phyloP scores from a whole-genome alignment of 1,139 yeast species.

The Hyphopichia khmerensis region DNA sequence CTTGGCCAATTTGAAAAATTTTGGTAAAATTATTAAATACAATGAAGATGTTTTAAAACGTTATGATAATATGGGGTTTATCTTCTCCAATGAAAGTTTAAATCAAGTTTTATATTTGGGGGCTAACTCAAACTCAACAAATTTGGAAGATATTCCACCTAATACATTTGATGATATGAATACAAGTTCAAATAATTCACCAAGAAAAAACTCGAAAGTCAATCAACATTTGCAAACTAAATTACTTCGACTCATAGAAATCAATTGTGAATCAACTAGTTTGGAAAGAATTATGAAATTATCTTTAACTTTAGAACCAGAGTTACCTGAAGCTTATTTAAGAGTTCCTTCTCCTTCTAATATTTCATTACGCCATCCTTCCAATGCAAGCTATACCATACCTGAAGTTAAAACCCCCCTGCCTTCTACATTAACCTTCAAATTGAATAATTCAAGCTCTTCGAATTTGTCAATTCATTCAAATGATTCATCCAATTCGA shows the following conservation, averaged over 20 bases:
- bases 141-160: conserved; percentile 28
- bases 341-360: conserved; percentile 9
- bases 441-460: conserved; percentile 10
- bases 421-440: conserved; percentile 2
- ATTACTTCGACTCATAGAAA: conserved; percentile 34
- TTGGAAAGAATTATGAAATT: conserved; percentile 40
- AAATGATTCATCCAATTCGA: conserved; percentile 19
- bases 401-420: conserved; percentile 2
- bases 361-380: neutral
- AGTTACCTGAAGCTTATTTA: conserved; percentile 40
- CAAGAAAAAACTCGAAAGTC: conserved; percentile 7
- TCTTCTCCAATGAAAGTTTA: conserved; percentile 46
- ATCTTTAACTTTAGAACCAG: conserved; percentile 41
- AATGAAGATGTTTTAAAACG: conserved; percentile 45
- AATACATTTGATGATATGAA: conserved; percentile 4
- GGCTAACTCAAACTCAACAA: conserved; percentile 29
- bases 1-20: conserved; percentile 39
- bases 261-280: conserved; percentile 40
- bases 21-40: conserved; percentile 39
- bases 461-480: conserved; percentile 31
- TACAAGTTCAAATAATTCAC: neutral
- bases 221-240: conserved; percentile 20
- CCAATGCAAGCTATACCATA: neutral
- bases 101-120: conserved; percentile 47
- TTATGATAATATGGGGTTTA: conserved; percentile 47